Evolutionary conservation across 169 alveolate genomes (phyloP).

Genomic region (Cryptosporidium tyzzeri): DNA sequence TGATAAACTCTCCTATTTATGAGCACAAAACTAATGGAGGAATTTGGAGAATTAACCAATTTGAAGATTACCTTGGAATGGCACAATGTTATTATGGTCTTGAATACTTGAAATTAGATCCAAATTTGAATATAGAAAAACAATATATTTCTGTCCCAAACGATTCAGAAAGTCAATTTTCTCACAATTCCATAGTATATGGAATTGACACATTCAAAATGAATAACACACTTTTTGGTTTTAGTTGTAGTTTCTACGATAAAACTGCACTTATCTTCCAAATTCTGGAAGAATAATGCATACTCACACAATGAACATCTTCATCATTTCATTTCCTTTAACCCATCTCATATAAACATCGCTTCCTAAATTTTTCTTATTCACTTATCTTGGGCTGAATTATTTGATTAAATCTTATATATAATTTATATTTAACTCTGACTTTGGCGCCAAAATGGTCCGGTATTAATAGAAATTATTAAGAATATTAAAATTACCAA

Average conservation of each 20-base stretch:
- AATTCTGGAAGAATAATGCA: neutral
- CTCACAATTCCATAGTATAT: conserved; percentile 41
- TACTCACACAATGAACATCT: neutral
- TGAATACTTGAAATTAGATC: neutral
- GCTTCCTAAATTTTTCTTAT: neutral
- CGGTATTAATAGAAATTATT: neutral
- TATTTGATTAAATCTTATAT: too few species aligned
- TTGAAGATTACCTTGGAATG: conserved; percentile 32
- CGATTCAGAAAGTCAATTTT: neutral
- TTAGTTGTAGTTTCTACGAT: conserved; percentile 61
- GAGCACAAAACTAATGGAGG: conserved; percentile 41
- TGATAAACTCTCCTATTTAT: conserved; percentile 6
- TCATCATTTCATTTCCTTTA: neutral
- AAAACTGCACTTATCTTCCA: conserved; percentile 18
- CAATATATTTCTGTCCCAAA: conserved; percentile 11
- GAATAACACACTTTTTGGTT: conserved; percentile 12
- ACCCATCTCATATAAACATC: neutral
- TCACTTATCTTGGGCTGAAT: too few species aligned
- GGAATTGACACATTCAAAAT: conserved; percentile 40
- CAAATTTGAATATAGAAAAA: neutral
- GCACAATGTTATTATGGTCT: conserved; percentile 59
- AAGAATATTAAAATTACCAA: neutral
- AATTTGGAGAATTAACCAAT: conserved; percentile 57
- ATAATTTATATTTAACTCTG: neutral
- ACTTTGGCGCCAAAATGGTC: conserved; percentile 27